Conservation (phyloP, 306 rosid genomes). For the Prunus davidiana region DNA sequence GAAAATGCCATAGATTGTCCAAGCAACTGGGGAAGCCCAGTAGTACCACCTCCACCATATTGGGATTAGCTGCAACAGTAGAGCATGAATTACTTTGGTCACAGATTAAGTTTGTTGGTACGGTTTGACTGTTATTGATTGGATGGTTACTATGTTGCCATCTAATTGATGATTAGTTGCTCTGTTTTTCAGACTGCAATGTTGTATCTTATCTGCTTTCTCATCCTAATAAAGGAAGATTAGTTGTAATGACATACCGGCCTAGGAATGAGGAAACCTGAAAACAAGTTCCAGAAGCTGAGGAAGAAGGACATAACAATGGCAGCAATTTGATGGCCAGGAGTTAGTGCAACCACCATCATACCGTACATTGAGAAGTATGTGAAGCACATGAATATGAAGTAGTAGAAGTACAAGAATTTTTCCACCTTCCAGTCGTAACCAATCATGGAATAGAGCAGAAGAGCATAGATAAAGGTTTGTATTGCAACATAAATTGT, state of each 20-base stretch:
- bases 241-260: slow-evolving; percentile 31
- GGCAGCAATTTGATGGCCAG: slow-evolving; percentile 54
- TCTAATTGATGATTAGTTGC: too few species aligned
- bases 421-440: slow-evolving; percentile 34
- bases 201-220: not conserved
- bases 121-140: too few species aligned
- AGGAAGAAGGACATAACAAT: slow-evolving; percentile 52
- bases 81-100: not conserved
- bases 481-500: slow-evolving; percentile 49
- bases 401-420: slow-evolving; percentile 62
- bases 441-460: slow-evolving; percentile 63
- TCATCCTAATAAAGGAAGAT: not conserved
- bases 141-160: too few species aligned
- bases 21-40: slow-evolving; percentile 33
- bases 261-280: slow-evolving; percentile 65
- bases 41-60: slow-evolving; percentile 42
- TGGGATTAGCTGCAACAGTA: slow-evolving; percentile 27
- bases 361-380: slow-evolving; percentile 67
- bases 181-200: not conserved
- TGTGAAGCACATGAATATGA: slow-evolving; percentile 51
- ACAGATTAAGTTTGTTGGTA: not conserved
- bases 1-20: slow-evolving; percentile 32
- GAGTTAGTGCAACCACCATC: slow-evolving; percentile 63
- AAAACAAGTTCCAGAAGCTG: slow-evolving; percentile 68
- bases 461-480: slow-evolving; percentile 27